phyloP scores from a whole-genome alignment of 2,329 filamentous ascomycete species.

The Paraphaeosphaeria minitans region DNA sequence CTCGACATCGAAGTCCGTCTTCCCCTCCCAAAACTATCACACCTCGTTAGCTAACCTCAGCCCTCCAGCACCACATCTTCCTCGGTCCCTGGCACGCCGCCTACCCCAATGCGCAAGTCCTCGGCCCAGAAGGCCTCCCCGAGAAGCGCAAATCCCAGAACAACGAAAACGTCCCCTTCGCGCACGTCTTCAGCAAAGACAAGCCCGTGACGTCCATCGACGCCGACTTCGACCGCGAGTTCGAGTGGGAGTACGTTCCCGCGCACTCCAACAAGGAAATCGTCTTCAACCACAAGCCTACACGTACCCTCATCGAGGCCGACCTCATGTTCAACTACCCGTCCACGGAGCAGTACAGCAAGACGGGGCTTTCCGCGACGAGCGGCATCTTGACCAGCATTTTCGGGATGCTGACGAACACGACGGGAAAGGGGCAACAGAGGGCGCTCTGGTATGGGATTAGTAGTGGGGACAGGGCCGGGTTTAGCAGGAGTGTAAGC shows the following conservation, averaged over 20 bases:
- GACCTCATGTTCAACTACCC: conserved; percentile 94
- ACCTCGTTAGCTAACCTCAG: neutral
- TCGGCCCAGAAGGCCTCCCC: conserved; percentile 81
- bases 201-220: conserved; percentile 59
- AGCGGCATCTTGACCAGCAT: conserved; percentile 66
- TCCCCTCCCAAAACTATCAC: neutral
- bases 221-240: conserved; percentile 83
- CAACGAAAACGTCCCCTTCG: conserved; percentile 66
- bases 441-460: conserved; percentile 80
- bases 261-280: conserved; percentile 84
- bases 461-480: conserved; percentile 64
- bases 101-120: conserved; percentile 77
- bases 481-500: conserved; percentile 71
- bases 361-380: conserved; percentile 58
- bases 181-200: conserved; percentile 61
- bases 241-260: conserved; percentile 81
- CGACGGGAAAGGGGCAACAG: conserved; percentile 75
- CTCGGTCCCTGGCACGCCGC: conserved; percentile 80
- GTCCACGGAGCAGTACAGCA: conserved; percentile 76
- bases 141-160: conserved; percentile 74
- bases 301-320: conserved; percentile 80
- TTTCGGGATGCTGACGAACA: conserved; percentile 62
- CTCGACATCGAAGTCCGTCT: conserved; percentile 71
- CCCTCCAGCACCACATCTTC: conserved; percentile 81
- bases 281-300: conserved; percentile 82